Conservation (phyloP, 306 rosid genomes). For the Begonia peltatifolia region DNA sequence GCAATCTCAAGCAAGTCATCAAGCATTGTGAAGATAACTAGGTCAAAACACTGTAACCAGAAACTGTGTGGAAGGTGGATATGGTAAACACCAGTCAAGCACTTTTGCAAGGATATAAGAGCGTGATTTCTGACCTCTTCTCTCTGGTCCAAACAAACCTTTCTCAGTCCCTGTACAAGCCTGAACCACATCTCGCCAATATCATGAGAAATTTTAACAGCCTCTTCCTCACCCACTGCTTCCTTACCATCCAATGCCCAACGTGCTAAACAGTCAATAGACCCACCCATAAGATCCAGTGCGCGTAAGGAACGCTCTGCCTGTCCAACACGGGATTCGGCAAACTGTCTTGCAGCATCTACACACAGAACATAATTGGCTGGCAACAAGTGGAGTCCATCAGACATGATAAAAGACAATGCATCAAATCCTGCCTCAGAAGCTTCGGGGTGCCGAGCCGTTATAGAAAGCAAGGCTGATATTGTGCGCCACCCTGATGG, state of each 20-base stretch:
- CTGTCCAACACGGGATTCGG: constrained; percentile 94
- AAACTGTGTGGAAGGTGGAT: constrained; percentile 37
- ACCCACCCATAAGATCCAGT: constrained; percentile 78
- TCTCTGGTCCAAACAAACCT: constrained; percentile 94
- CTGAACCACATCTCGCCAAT: constrained; percentile 97
- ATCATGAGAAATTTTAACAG: constrained; percentile 53
- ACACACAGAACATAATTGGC: constrained; percentile 66
- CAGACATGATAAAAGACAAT: constrained; percentile 67
- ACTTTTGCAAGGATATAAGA: constrained; percentile 58
- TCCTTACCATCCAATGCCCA: constrained; percentile 73
- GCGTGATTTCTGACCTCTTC: constrained; percentile 98
- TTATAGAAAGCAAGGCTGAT: constrained; percentile 63
- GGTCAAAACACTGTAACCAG: constrained; percentile 83
- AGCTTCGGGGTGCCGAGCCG: constrained; percentile 88
- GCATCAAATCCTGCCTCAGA: constrained; percentile 96
- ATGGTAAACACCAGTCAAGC: constrained; percentile 67
- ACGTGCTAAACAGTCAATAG: constrained; percentile 58
- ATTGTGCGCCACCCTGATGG: constrained; percentile 92
- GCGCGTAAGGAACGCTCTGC: constrained; percentile 78
- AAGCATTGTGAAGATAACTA: constrained; percentile 84
- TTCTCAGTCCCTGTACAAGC: constrained; percentile 78
- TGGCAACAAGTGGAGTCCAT: constrained; percentile 77
- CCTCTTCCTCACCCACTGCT: constrained; percentile 55
- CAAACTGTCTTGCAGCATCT: constrained; percentile 86
- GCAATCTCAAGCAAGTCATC: constrained; percentile 93